A percentile compares a stretch with the other conserved stretches of the same genome.
These are phyloP conservation scores for Sphagnurus paluster DNA, from an alignment of 1,284 basidiomycete genomes.

Conservation along the genomic window DNA sequence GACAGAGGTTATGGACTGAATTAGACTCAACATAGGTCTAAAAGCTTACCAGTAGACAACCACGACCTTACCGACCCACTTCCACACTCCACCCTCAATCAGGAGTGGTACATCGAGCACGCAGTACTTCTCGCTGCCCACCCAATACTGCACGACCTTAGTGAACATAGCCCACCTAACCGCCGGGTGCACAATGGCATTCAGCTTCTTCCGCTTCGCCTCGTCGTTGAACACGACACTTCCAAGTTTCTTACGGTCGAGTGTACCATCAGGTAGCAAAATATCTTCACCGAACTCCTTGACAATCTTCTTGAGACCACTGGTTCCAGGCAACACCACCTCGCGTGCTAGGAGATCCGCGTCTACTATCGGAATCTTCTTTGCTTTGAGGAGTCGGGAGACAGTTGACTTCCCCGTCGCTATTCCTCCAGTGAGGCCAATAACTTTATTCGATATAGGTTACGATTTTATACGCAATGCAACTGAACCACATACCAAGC, in stretches of 20 bases:
- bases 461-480: too few species aligned
- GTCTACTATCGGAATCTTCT: conserved; percentile 83
- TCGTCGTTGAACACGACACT: conserved; percentile 84
- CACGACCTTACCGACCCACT: conserved; percentile 81
- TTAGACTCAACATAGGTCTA: too few species aligned
- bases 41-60: conserved; percentile 84
- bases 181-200: conserved; percentile 88
- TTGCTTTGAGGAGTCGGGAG: conserved; percentile 67
- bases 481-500: too few species aligned
- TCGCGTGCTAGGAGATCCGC: conserved; percentile 89
- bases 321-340: conserved; percentile 86
- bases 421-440: conserved; percentile 96
- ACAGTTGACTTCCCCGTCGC: conserved; percentile 97
- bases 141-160: conserved; percentile 73
- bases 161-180: conserved; percentile 78
- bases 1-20: not conserved
- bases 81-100: conserved; percentile 89
- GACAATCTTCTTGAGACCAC: conserved; percentile 69
- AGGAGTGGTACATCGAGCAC: conserved; percentile 93
- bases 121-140: conserved; percentile 75
- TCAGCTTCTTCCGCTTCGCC: conserved; percentile 71
- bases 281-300: conserved; percentile 72
- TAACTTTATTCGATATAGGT: conserved; percentile 52
- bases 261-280: conserved; percentile 66
- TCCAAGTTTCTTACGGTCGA: conserved; percentile 87